These are phyloP conservation scores for Neofusicoccum cordaticola DNA, from an alignment of 2,329 filamentous ascomycete species.

Conservation along the genomic window DNA sequence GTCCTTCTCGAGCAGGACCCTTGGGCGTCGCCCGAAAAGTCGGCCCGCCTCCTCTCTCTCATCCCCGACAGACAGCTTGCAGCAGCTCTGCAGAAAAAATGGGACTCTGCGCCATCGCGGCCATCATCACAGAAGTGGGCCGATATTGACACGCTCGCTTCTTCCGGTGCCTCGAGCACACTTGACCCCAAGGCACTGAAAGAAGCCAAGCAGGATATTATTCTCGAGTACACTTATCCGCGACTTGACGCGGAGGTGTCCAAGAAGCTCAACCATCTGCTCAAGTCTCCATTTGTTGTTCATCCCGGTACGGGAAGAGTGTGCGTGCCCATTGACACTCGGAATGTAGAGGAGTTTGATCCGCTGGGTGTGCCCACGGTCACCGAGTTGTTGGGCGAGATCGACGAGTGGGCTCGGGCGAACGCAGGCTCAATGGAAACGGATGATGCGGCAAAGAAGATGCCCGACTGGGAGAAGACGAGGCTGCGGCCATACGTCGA, in stretches of 20 bases:
- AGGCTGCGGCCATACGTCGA: slow-evolving; percentile 91
- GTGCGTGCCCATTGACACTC: slow-evolving; percentile 88
- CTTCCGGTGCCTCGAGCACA: slow-evolving; percentile 67
- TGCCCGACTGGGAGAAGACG: slow-evolving; percentile 95
- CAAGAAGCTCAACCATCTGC: slow-evolving; percentile 96
- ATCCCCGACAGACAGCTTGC: slow-evolving; percentile 78
- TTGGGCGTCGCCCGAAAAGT: slow-evolving; percentile 68
- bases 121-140: slow-evolving; percentile 82
- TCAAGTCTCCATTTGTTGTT: slow-evolving; percentile 95
- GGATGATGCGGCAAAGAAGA: slow-evolving; percentile 43
- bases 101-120: slow-evolving; percentile 78
- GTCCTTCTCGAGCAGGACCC: slow-evolving; percentile 84
- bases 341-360: slow-evolving; percentile 75
- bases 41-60: slow-evolving; percentile 75
- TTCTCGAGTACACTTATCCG: slow-evolving; percentile 96
- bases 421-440: slow-evolving; percentile 38
- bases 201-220: slow-evolving; percentile 92
- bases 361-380: slow-evolving; percentile 88
- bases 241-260: slow-evolving; percentile 95
- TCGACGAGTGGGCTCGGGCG: slow-evolving; percentile 71
- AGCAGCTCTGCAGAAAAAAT: slow-evolving; percentile 81
- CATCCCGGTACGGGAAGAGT: slow-evolving; percentile 92
- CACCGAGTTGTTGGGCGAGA: slow-evolving; percentile 74
- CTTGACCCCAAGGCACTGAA: slow-evolving; percentile 72
- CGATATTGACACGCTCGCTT: slow-evolving; percentile 85